phyloP scores from a whole-genome alignment of 2,329 filamentous ascomycete genomes.

The Phialocephala sp. region DNA sequence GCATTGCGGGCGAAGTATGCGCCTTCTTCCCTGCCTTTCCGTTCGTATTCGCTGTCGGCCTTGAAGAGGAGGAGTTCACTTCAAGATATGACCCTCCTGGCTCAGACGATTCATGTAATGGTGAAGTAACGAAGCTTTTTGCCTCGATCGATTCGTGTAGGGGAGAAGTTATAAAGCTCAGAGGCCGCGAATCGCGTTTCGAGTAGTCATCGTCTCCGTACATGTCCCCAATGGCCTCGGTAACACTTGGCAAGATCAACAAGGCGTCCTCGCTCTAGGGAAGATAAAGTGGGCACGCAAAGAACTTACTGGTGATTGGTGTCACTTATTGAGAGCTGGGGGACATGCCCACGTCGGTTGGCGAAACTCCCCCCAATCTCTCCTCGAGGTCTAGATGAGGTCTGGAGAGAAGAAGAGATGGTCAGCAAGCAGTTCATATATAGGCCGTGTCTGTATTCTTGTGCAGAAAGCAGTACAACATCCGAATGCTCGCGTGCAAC shows the following conservation, averaged over 20 bases:
- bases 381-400: constrained; percentile 43
- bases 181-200: constrained; percentile 59
- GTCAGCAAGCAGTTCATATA: constrained; percentile 34
- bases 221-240: constrained; percentile 76
- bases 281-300: background rate
- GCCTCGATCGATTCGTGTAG: constrained; percentile 48
- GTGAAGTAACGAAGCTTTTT: constrained; percentile 56
- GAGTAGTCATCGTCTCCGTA: constrained; percentile 65
- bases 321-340: constrained; percentile 60
- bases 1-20: constrained; percentile 40
- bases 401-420: constrained; percentile 35
- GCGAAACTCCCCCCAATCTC: constrained; percentile 45
- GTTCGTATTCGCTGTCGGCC: constrained; percentile 38
- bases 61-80: constrained; percentile 26
- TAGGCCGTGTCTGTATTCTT: constrained; percentile 19
- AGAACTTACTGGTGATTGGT: constrained; percentile 63
- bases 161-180: constrained; percentile 60
- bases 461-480: constrained; percentile 28
- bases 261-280: background rate
- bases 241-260: constrained; percentile 53
- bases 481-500: constrained; percentile 32
- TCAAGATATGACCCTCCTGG: constrained; percentile 38
- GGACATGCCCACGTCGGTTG: constrained; percentile 42
- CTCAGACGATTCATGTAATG: constrained; percentile 49
- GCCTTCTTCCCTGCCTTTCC: constrained; percentile 37